Evolutionary conservation across 2,329 filamentous ascomycete species (phyloP).

Genomic region (Pestalotiopsis sp.): DNA sequence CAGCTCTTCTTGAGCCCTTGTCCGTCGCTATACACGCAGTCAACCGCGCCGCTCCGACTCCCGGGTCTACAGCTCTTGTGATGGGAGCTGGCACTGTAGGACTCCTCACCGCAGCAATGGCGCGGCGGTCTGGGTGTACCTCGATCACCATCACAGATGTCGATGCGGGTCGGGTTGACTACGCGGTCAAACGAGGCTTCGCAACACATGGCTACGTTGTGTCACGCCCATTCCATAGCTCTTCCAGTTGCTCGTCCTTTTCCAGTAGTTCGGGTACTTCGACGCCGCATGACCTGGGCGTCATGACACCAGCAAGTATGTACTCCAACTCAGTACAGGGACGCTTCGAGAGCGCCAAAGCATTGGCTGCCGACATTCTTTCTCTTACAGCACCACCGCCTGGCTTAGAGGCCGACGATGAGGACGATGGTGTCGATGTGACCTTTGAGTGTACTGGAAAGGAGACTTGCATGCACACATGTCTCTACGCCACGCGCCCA

Average conservation of each 20-base stretch:
- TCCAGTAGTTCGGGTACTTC: constrained; percentile 44
- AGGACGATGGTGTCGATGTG: constrained; percentile 67
- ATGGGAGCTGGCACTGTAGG: constrained; percentile 67
- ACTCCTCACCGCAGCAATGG: constrained; percentile 62
- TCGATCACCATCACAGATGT: constrained; percentile 62
- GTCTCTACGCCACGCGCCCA: constrained; percentile 69
- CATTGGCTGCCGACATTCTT: constrained; percentile 50
- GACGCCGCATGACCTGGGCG: constrained; percentile 42
- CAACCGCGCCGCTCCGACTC: constrained; percentile 51
- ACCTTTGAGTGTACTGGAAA: constrained; percentile 80
- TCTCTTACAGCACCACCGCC: constrained; percentile 34
- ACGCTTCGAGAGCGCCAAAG: constrained; percentile 52
- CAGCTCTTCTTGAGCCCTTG: constrained; percentile 61
- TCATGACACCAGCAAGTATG: constrained; percentile 44
- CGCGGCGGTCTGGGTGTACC: constrained; percentile 58
- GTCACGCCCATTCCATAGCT: constrained; percentile 41
- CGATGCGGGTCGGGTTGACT: constrained; percentile 58
- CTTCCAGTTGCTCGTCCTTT: constrained; percentile 44
- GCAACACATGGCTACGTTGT: constrained; percentile 61
- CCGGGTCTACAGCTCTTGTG: constrained; percentile 59
- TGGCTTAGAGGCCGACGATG: constrained; percentile 43
- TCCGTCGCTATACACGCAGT: constrained; percentile 63
- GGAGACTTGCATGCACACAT: constrained; percentile 71
- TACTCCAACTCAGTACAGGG: constrained; percentile 44
- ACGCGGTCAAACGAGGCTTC: constrained; percentile 58